These are phyloP conservation scores for Trametes hirsuta DNA, from an alignment of 1,284 basidiomycete genomes.

Conservation along the genomic window DNA sequence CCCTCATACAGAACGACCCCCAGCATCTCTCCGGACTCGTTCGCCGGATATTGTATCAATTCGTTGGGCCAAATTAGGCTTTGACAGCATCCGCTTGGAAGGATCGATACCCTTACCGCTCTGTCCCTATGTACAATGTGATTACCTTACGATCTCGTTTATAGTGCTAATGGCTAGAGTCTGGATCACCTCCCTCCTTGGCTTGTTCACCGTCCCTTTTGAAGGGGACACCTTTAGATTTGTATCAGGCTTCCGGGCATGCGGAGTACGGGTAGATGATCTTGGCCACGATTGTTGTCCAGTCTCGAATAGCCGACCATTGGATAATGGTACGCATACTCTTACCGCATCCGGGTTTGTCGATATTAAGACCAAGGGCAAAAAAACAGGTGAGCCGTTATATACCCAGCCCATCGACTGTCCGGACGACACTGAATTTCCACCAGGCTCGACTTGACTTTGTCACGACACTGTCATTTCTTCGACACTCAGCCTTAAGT, in stretches of 20 bases:
- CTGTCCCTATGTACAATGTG: not conserved
- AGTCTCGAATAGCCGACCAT: too few relatives aligned
- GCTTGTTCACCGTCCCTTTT: not conserved
- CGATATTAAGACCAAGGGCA: too few relatives aligned
- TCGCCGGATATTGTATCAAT: slow-evolving; percentile 87
- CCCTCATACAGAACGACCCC: slow-evolving; percentile 76
- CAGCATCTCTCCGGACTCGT: slow-evolving; percentile 89
- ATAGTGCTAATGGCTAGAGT: slow-evolving; percentile 4
- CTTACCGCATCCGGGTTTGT: too few relatives aligned
- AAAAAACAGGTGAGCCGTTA: too few relatives aligned
- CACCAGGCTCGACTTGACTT: too few relatives aligned
- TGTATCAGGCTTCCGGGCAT: not conserved
- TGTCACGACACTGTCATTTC: too few relatives aligned
- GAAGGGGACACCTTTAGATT: too few relatives aligned
- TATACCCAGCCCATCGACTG: too few relatives aligned
- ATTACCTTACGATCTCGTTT: not conserved
- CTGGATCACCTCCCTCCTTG: not conserved
- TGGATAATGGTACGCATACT: too few relatives aligned
- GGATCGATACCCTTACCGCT: not conserved
- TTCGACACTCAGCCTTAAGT: too few relatives aligned
- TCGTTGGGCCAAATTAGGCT: slow-evolving; percentile 80
- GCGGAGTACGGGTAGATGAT: not conserved
- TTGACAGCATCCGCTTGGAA: not conserved
- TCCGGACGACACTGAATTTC: too few relatives aligned
- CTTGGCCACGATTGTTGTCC: too few relatives aligned